phyloP scores from a whole-genome alignment of 306 rosid genomes.

The Cucurbita ficifolia region DNA sequence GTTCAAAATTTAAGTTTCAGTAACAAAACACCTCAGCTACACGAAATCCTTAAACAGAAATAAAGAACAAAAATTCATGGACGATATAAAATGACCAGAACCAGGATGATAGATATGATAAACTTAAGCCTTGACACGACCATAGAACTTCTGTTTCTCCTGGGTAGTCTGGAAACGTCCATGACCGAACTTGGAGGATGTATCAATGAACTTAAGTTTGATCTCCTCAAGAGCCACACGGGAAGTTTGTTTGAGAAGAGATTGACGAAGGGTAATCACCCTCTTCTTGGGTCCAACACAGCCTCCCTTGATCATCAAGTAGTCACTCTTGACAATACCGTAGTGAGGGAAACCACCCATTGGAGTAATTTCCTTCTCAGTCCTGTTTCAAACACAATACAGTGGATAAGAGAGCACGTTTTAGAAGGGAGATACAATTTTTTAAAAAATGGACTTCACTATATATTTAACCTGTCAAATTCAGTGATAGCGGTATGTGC shows the following conservation, averaged over 20 bases:
- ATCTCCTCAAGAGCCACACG: slow-evolving; percentile 57
- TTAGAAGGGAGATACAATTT: neutral
- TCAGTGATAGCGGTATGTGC: slow-evolving; percentile 25
- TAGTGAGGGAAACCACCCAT: slow-evolving; percentile 82
- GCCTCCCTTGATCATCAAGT: slow-evolving; percentile 48
- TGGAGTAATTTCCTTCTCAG: slow-evolving; percentile 67
- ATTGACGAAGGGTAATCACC: slow-evolving; percentile 57
- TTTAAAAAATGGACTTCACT: too few relatives aligned
- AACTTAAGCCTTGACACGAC: slow-evolving; percentile 26
- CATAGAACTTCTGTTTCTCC: slow-evolving; percentile 60
- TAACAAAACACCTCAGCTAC: too few relatives aligned
- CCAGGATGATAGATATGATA: neutral
- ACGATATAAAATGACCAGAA: too few relatives aligned
- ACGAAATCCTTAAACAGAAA: too few relatives aligned
- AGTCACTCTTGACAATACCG: slow-evolving; percentile 52
- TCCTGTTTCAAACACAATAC: slow-evolving; percentile 17
- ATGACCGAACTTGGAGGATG: slow-evolving; percentile 76
- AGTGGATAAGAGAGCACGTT: too few relatives aligned
- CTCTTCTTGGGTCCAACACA: slow-evolving; percentile 67
- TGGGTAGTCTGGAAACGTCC: slow-evolving; percentile 63
- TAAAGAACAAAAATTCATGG: neutral
- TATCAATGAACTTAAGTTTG: slow-evolving; percentile 58
- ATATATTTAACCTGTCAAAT: slow-evolving; percentile 21
- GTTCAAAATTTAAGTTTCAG: too few relatives aligned
- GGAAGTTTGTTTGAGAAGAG: slow-evolving; percentile 58